phyloP scores from a whole-genome alignment of 345 rosid species.

The Punica granatum region DNA sequence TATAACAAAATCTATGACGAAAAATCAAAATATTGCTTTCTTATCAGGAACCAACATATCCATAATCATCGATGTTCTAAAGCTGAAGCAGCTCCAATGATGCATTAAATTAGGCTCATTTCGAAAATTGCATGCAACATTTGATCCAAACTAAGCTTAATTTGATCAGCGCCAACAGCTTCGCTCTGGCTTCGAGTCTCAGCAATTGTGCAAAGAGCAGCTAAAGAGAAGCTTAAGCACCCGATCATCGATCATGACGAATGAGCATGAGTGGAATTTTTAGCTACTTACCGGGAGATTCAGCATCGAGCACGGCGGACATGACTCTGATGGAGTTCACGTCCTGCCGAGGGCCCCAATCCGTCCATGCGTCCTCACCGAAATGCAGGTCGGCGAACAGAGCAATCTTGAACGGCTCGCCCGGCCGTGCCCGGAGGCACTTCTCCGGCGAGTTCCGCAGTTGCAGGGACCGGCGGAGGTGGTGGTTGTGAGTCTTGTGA shows the following conservation, averaged over 20 bases:
- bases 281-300: conserved; percentile 40
- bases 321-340: conserved; percentile 44
- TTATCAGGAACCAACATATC: neutral
- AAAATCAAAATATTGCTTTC: neutral
- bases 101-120: neutral
- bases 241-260: neutral
- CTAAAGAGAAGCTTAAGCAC: neutral
- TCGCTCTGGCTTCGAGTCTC: neutral
- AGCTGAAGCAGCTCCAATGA: neutral
- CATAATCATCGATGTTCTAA: neutral
- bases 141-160: neutral
- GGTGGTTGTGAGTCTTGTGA: neutral
- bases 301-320: conserved; percentile 54
- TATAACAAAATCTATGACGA: conserved; percentile 67
- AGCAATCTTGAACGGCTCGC: conserved; percentile 43
- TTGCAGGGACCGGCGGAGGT: neutral
- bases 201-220: neutral
- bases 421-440: conserved; percentile 24
- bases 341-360: conserved; percentile 73
- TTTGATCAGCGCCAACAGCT: neutral
- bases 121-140: neutral
- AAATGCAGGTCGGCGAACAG: conserved; percentile 79
- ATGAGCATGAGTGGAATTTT: neutral
- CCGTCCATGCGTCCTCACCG: conserved; percentile 72
- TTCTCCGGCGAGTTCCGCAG: conserved; percentile 8